Base-by-base conservation (phyloP, 495 filamentous ascomycete species). In the Diplogelasinospora grovesii region DNA sequence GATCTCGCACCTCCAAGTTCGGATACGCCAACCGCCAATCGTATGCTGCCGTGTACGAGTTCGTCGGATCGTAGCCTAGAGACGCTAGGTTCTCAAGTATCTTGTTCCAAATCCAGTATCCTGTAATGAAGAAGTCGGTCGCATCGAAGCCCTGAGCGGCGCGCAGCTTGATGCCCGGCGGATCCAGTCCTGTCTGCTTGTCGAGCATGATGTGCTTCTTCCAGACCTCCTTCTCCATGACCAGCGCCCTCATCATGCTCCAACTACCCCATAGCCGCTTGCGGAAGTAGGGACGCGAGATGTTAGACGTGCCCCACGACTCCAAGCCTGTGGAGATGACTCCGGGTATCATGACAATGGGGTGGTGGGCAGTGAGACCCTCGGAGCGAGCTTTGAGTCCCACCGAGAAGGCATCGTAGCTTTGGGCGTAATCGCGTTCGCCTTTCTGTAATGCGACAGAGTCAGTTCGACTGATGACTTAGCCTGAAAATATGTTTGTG, bases 31-130 rank as follows among this genome's bases (percentile, higher is more conserved):
- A 63, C n/a, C 92, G 77, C 92, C 92, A 97, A 60, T 97, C 92
- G 59, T 97, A 97, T 8, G 92, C 86, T 1, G 93, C 92, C 0
- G 89, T 94, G 50, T 87, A 96, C 1, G 89, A 87, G 59, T 93
- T 96, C 10, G 85, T 92, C 21, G 92, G 89, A 52, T 98, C 93
- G 62, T 97, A 97, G 14, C 92, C 93, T 44, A 98, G 83, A 2
- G 84, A 89, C 1, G 92, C 92, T 35, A 98, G 68, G 53, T 98
- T 97, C 56, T 98, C 90, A 19, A 98, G 63, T 38, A 98, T 95
- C 65, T 98, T 98, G 53, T 83, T 94, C 92, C 93, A 98, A 45
- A 98, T 96, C 92, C 92, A 98, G 61, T 98, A 98, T 18, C 73
- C 71, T 3, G 71, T 85, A 51, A 85, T 85, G 58, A 88, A 89